phyloP scores from a whole-genome alignment of 805 yeast species.

The Schizosaccharomyces osmophilus region DNA sequence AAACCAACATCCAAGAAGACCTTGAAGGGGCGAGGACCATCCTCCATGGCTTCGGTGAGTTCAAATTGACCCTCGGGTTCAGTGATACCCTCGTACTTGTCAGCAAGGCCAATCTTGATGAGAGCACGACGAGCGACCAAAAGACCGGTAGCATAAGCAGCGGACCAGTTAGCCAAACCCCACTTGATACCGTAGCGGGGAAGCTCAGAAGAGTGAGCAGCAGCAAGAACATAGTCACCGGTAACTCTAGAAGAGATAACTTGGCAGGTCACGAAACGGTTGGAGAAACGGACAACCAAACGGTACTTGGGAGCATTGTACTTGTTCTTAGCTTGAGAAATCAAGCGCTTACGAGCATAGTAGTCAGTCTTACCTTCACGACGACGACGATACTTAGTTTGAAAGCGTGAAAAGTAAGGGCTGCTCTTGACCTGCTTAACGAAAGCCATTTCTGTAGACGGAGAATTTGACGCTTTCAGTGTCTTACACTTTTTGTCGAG shows the following conservation, averaged over 20 bases:
- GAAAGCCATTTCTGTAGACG: constrained; percentile 37
- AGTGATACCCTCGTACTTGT: constrained; percentile 94
- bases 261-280: constrained; percentile 97
- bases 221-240: constrained; percentile 86
- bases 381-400: constrained; percentile 99
- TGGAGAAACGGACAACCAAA: constrained; percentile 97
- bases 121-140: constrained; percentile 97
- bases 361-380: constrained; percentile 99
- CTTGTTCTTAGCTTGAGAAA: constrained; percentile 99
- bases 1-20: constrained; percentile 97
- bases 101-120: constrained; percentile 91
- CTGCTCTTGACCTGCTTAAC: constrained; percentile 47
- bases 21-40: constrained; percentile 98
- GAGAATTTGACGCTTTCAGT: background rate
- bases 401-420: constrained; percentile 97
- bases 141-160: constrained; percentile 97
- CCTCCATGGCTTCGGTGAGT: constrained; percentile 97
- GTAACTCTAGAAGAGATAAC: constrained; percentile 87
- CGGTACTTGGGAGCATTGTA: constrained; percentile 98
- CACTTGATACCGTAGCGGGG: constrained; percentile 92
- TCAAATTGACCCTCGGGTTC: constrained; percentile 98
- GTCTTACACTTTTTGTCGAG: background rate
- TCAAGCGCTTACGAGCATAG: constrained; percentile 99
- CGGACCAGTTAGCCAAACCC: constrained; percentile 99
- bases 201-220: constrained; percentile 97